phyloP scores from a whole-genome alignment of 192 early-diverging fungal genomes.

The Diversispora epigaea region DNA sequence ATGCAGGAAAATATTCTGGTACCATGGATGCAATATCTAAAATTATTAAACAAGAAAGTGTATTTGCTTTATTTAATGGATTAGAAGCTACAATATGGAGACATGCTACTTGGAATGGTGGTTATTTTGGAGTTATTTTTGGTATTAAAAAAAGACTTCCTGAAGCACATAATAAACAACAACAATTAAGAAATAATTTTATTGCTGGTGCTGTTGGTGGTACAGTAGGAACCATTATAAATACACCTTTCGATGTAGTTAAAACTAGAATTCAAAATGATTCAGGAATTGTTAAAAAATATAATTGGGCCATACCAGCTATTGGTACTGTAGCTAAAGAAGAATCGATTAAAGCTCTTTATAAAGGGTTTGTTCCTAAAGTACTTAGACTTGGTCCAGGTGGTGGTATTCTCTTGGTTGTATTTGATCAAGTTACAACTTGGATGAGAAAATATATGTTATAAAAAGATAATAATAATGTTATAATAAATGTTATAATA shows the following conservation, averaged over 20 bases:
- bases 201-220: slow-evolving; percentile 89
- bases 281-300: slow-evolving; percentile 67
- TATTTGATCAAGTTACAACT: slow-evolving; percentile 82
- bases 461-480: neutral
- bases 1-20: slow-evolving; percentile 80
- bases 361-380: slow-evolving; percentile 94
- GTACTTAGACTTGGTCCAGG: slow-evolving; percentile 92
- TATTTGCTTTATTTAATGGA: slow-evolving; percentile 82
- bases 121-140: slow-evolving; percentile 88
- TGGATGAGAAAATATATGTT: slow-evolving; percentile 80
- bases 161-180: slow-evolving; percentile 73
- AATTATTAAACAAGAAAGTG: slow-evolving; percentile 79
- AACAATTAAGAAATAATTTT: slow-evolving; percentile 82
- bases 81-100: slow-evolving; percentile 93
- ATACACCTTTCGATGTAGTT: slow-evolving; percentile 96
- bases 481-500: neutral
- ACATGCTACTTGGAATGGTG: slow-evolving; percentile 96
- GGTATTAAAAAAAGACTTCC: slow-evolving; percentile 71
- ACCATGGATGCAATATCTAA: slow-evolving; percentile 78
- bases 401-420: slow-evolving; percentile 76
- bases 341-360: slow-evolving; percentile 85
- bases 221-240: slow-evolving; percentile 87
- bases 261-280: slow-evolving; percentile 95
- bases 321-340: slow-evolving; percentile 76
- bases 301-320: slow-evolving; percentile 85